These are phyloP conservation scores for Ustilago xerochloae DNA, from an alignment of 1,284 basidiomycete genomes.

Conservation along the genomic window DNA sequence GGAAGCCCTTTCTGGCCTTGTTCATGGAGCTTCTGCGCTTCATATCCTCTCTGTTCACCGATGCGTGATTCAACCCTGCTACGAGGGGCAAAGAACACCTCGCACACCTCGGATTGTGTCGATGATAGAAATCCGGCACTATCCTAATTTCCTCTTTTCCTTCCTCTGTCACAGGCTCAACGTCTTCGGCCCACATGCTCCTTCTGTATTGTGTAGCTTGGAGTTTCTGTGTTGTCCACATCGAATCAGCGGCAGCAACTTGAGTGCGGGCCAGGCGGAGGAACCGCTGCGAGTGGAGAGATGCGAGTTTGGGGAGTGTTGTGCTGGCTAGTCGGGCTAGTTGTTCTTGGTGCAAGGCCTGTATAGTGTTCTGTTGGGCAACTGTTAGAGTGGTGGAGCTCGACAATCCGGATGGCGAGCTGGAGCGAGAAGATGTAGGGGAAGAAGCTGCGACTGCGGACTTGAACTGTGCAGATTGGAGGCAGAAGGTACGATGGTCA, in stretches of 20 bases:
- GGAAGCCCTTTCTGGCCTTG: neutral
- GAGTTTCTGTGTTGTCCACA: constrained; percentile 19
- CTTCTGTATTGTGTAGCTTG: constrained; percentile 14
- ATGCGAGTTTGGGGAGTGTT: constrained; percentile 26
- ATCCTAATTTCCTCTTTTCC: neutral
- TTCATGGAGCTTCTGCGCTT: neutral
- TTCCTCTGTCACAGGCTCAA: constrained; percentile 3
- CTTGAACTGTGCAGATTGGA: constrained; percentile 14
- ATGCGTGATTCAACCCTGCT: constrained; percentile 13
- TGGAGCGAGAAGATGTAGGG: constrained; percentile 4
- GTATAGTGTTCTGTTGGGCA: constrained; percentile 20
- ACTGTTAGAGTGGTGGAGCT: neutral
- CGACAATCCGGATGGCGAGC: constrained; percentile 5
- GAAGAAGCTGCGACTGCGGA: constrained; percentile 21
- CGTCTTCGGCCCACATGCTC: constrained; percentile 27
- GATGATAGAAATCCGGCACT: constrained; percentile 33
- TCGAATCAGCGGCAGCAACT: neutral
- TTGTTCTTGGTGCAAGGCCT: constrained; percentile 39
- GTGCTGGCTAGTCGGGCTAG: constrained; percentile 19
- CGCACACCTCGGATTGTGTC: constrained; percentile 22
- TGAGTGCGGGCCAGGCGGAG: constrained; percentile 19
- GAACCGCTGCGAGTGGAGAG: constrained; percentile 30
- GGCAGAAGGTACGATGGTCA: neutral
- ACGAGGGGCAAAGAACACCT: constrained; percentile 22
- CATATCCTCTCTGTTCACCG: neutral